A percentile compares a stretch with the other conserved stretches of the same genome.
Evolutionary conservation across 2,329 filamentous ascomycete genomes (phyloP).

Genomic region (Colletotrichum phormii): DNA sequence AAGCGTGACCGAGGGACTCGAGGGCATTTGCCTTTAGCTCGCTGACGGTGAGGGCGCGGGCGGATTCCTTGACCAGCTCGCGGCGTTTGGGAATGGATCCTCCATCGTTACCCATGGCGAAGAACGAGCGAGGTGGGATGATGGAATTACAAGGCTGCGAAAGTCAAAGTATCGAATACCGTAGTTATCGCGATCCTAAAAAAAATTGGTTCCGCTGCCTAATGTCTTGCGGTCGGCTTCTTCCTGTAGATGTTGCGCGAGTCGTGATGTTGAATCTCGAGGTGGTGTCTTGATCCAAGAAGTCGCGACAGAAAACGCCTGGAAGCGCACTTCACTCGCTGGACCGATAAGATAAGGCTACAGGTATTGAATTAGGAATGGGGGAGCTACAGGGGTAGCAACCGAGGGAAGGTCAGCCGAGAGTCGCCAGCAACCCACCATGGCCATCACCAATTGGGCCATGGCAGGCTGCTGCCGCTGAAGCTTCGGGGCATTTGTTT

Average conservation of each 20-base stretch:
- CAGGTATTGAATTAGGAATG: neutral
- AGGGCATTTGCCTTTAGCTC: slow-evolving; percentile 90
- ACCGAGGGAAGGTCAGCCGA: neutral
- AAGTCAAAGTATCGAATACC: neutral
- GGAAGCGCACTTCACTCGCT: neutral
- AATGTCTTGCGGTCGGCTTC: neutral
- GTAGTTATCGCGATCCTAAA: neutral
- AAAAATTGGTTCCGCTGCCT: neutral
- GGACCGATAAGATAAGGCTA: slow-evolving; percentile 7
- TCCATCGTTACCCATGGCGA: slow-evolving; percentile 95
- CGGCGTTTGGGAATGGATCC: slow-evolving; percentile 95
- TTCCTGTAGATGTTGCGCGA: neutral
- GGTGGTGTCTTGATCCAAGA: no score
- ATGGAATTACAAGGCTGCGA: neutral
- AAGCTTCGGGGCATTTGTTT: slow-evolving; percentile 10
- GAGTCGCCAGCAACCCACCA: neutral
- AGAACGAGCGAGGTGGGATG: neutral
- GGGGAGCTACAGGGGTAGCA: slow-evolving; percentile 4
- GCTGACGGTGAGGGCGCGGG: slow-evolving; percentile 82
- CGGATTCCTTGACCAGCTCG: slow-evolving; percentile 95
- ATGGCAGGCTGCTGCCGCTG: neutral
- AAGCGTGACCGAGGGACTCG: slow-evolving; percentile 87
- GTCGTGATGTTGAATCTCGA: neutral
- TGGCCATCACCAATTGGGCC: neutral
- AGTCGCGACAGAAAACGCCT: neutral